A percentile compares a stretch with the other conserved stretches of the same genome.
Conservation (phyloP, 73 alveolate genomes). For the Paraurostyla sp. region DNA sequence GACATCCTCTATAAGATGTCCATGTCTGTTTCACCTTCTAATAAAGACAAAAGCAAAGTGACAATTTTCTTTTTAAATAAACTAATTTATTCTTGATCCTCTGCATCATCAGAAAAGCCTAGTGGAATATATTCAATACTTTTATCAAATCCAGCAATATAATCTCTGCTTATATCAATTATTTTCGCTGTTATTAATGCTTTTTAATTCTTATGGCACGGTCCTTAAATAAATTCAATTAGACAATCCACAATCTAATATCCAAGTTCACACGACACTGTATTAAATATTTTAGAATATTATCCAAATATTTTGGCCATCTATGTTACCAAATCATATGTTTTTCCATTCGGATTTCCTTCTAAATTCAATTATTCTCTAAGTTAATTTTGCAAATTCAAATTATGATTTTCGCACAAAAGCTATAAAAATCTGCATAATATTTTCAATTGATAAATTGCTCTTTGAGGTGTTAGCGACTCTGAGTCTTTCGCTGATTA, state of each 20-base stretch:
- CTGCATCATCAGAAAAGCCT: conserved; percentile 24
- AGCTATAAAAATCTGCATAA: conserved; percentile 72
- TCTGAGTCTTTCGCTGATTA: conserved; percentile 33
- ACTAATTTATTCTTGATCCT: conserved; percentile 51
- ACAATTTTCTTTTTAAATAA: conserved; percentile 56
- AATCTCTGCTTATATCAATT: conserved; percentile 58
- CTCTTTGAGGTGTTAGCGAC: conserved; percentile 50
- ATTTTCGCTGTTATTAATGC: conserved; percentile 73
- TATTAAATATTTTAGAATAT: conserved; percentile 53
- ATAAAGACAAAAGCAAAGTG: conserved; percentile 51
- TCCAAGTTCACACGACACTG: conserved; percentile 57
- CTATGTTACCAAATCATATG: conserved; percentile 63
- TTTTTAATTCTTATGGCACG: conserved; percentile 80
- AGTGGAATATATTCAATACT: conserved; percentile 20
- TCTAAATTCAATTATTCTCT: conserved; percentile 68
- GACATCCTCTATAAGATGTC: conserved; percentile 43
- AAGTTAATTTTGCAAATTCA: conserved; percentile 70
- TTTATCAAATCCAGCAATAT: conserved; percentile 56
- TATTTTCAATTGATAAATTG: neutral
- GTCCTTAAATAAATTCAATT: conserved; percentile 84
- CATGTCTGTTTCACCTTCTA: conserved; percentile 68
- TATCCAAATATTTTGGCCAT: conserved; percentile 60
- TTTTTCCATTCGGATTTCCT: conserved; percentile 55
- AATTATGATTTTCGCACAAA: conserved; percentile 83
- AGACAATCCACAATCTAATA: conserved; percentile 73